A percentile compares a stretch with the other conserved stretches of the same genome.
Evolutionary conservation across 805 yeast species (phyloP).

Genomic region (Hanseniaspora pseudoguilliermondii): DNA sequence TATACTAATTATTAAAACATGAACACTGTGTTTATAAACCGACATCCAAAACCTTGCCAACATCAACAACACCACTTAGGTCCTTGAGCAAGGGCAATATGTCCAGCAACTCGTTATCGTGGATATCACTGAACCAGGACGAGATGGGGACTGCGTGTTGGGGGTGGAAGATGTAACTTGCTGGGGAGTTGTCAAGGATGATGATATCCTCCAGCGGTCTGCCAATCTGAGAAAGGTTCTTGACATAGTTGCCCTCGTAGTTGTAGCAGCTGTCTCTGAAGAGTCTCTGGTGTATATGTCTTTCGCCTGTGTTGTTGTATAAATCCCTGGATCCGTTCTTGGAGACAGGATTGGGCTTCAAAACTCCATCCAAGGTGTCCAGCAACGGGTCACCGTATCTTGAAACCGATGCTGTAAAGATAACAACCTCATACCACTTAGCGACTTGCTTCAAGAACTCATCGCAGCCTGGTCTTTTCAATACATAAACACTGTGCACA

Average conservation of each 20-base stretch:
- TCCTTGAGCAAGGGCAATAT: conserved; percentile 84
- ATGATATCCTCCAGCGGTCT: conserved; percentile 76
- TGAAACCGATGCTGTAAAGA: conserved; percentile 90
- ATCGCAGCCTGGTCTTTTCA: conserved; percentile 96
- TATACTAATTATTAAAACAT: not conserved
- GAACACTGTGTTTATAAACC: conserved; percentile 22
- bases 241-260: conserved; percentile 88
- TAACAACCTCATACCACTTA: conserved; percentile 81
- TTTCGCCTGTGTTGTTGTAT: conserved; percentile 29
- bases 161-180: conserved; percentile 95
- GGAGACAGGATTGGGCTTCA: conserved; percentile 17
- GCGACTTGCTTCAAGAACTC: conserved; percentile 78
- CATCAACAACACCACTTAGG: conserved; percentile 73
- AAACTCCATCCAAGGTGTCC: conserved; percentile 69
- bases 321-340: conserved; percentile 28
- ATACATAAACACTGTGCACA: conserved; percentile 87
- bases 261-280: conserved; percentile 90
- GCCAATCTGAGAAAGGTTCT: conserved; percentile 87
- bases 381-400: conserved; percentile 92
- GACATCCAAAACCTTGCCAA: conserved; percentile 73
- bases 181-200: conserved; percentile 93
- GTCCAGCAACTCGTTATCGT: conserved; percentile 88
- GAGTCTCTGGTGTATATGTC: conserved; percentile 71
- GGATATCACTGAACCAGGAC: conserved; percentile 96
- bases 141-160: conserved; percentile 95